Base-by-base conservation (phyloP, 73 alveolate genomes). In the Tetrahymena elliotti region DNA sequence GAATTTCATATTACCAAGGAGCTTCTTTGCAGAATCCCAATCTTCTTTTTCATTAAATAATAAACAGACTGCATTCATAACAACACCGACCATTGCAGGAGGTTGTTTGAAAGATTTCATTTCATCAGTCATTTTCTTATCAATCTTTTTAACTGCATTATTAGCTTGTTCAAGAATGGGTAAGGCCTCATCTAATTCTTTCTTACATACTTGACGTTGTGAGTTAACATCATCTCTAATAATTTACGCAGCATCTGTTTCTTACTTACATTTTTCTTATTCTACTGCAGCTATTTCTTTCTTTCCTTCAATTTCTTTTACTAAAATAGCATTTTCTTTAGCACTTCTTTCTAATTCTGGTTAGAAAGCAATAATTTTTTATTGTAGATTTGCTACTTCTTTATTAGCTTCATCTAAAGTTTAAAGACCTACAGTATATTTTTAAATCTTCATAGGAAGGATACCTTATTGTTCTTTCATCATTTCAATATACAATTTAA, bases 31-130 rank as follows among this genome's bases (percentile, higher is more conserved):
- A 9, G 96, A 96, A 68, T 97, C 99, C 95, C 99, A 96, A 54
- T 96, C 98, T 97, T 98, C 99, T 95, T 97, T 97, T 93, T 98
- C 99, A 88, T 96, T 97, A 93, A 98, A 97, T 47, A 98, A 98
- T 68, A 99, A 93, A 92, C 99, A 98, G 93, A 98, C 99, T 83
- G 99, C 99, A 52, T 98, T 93, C 95, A 99, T 98, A 38, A 99
- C 99, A 52, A 98, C 96, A 94, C 97, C 98, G 38, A 99, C 98
- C 95, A 98, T 97, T 52, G 98, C 99, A 39, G 99, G 99, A 36
- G 99, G 99, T 93, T 98, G 97, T 39, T 98, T 98, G 95, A 98
- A 98, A 88, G 99, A 96, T 95, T 99, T 98, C 99, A 99, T 98
- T 98, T 99, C 99, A 95, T 97, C 98, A 52, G 99, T 98, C 96